These are phyloP conservation scores for Eleusine coracana DNA, from an alignment of 176 grass and related monocot genomes.

Conservation along the genomic window DNA sequence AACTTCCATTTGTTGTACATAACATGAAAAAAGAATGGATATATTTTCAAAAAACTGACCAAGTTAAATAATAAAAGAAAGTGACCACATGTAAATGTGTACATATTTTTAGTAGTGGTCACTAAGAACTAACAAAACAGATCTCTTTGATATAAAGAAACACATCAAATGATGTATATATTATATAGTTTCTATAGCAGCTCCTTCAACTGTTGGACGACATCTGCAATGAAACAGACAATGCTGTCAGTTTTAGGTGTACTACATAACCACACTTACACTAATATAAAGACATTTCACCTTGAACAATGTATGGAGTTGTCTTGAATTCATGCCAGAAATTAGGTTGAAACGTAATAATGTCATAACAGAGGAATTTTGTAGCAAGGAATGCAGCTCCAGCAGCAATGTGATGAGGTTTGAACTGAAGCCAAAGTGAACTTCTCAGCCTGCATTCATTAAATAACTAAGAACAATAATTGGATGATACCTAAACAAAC, in stretches of 20 bases:
- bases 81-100: conserved; percentile 14
- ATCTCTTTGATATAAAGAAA: conserved; percentile 21
- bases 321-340: conserved; percentile 89
- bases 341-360: conserved; percentile 56
- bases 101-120: conserved; percentile 24
- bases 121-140: conserved; percentile 10
- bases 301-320: conserved; percentile 72
- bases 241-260: conserved; percentile 26
- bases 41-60: conserved; percentile 24
- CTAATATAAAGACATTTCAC: conserved; percentile 29
- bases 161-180: not conserved
- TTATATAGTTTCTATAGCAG: conserved; percentile 42
- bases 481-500: conserved; percentile 5
- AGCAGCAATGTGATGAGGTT: conserved; percentile 86
- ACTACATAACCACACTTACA: conserved; percentile 11
- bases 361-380: conserved; percentile 61
- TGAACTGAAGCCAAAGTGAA: conserved; percentile 96
- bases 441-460: conserved; percentile 62
- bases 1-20: conserved; percentile 19
- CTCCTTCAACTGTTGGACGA: conserved; percentile 87
- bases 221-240: conserved; percentile 61
- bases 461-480: conserved; percentile 33
- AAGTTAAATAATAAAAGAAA: not conserved
- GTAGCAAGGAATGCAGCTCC: conserved; percentile 85
- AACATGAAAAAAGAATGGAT: not conserved